Evolutionary conservation across 305 asterid genomes (phyloP), one percentile per base, ranked within the genome.

Genomic region (Ajuga reptans): DNA sequence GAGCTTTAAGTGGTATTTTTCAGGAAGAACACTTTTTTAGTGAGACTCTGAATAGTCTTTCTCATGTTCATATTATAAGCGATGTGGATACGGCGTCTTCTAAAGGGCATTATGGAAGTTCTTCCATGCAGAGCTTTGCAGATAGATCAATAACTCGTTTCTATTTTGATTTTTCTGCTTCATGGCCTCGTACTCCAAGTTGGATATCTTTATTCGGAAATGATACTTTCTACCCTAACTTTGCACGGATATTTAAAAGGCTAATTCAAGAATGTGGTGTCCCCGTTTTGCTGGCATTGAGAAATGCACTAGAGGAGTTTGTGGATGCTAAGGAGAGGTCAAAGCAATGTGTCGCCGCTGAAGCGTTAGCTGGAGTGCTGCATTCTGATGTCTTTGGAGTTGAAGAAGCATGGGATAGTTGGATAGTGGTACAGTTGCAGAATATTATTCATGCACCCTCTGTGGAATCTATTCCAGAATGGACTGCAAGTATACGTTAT

Each of bases 311-410:
- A 63, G 86, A 80, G 78, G 94, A 89, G 77, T 87, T 91, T 79
- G 82, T 88, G 69, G 88, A 82, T 82, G 85, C 99, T 55, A 82
- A 84, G 77, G 99, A 91, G 87, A 89, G 98, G 77, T 81, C 97
- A 77, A 91, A 89, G 79, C 99, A 91, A 78, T 91, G 98, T 83
- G 99, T 94, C 80, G 99, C 99, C 39, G 99, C 99, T 64, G 99
- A 94, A 87, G 96, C 88, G 60, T 84, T 94, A 76, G 95, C 98
- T 47, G 99, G 99, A 66, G 84, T 87, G 66, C 85, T 94, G 72
- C 99, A 94, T 85, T 85, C 99, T 77, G 99, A 94, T 80, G 92
- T 88, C 57, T 56, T 64, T 45, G 97, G 93, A 66, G 84, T 91
- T 75, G 85, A 89, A 73, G 98, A 94, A 84, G 95, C 85, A 55